Percentiles rank a stretch among this genome's conserved stretches.
These are phyloP conservation scores for Epichloe sibirici DNA, from an alignment of 2,329 filamentous ascomycete genomes.

Conservation along the genomic window DNA sequence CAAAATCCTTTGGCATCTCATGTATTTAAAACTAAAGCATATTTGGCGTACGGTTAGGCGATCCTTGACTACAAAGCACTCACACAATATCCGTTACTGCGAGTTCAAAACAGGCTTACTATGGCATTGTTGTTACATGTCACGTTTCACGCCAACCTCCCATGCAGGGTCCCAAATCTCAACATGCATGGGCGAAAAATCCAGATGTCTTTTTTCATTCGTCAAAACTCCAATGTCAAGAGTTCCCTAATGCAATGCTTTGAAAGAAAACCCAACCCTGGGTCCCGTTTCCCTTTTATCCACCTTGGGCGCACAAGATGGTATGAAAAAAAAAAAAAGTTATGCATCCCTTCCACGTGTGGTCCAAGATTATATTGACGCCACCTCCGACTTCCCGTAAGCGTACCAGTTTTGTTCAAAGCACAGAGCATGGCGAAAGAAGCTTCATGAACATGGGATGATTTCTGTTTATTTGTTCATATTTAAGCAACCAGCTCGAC, in stretches of 20 bases:
- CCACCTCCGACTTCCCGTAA: slow-evolving; percentile 5
- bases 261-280: slow-evolving; percentile 23
- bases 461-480: slow-evolving; percentile 1
- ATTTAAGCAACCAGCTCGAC: slow-evolving; percentile 81
- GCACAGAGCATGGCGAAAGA: background rate
- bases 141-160: background rate
- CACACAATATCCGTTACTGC: too few relatives aligned
- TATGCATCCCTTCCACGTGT: background rate
- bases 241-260: slow-evolving; percentile 30
- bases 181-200: slow-evolving; percentile 20
- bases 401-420: background rate
- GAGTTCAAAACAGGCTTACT: background rate
- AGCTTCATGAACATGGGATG: background rate
- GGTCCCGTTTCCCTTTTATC: slow-evolving; percentile 11
- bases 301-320: slow-evolving; percentile 5
- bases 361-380: background rate
- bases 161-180: background rate
- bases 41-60: background rate
- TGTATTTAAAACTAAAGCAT: slow-evolving; percentile 1
- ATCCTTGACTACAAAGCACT: background rate
- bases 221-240: slow-evolving; percentile 26
- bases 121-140: background rate
- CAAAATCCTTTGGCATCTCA: background rate
- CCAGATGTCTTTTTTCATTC: slow-evolving; percentile 22
- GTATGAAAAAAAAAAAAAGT: background rate